Conservation (phyloP, 208 protist genomes). For the Herpetomonas tarakana region DNA sequence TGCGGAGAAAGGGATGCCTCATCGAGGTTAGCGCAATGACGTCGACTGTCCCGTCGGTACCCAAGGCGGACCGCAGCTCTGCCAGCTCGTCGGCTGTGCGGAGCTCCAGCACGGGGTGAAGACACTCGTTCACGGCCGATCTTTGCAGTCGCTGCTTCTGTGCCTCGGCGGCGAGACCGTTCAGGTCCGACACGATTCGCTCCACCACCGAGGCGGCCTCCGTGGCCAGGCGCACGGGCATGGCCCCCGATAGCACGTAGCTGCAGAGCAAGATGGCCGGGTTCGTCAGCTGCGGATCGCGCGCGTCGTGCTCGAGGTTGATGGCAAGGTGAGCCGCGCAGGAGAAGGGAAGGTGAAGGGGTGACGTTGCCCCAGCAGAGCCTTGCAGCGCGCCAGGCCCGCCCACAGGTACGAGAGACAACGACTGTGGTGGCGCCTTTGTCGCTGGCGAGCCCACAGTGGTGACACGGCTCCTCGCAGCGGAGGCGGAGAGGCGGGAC, state of each 20-base stretch:
- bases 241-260: conserved; percentile 37
- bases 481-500: background rate
- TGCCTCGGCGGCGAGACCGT: conserved; percentile 46
- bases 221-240: conserved; percentile 68
- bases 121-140: conserved; percentile 55
- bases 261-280: conserved; percentile 50
- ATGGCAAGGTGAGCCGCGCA: conserved; percentile 54
- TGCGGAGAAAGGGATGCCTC: conserved; percentile 55
- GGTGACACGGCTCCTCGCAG: no score
- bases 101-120: conserved; percentile 64
- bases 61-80: conserved; percentile 45
- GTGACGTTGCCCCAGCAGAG: no score
- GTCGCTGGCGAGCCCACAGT: background rate
- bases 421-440: no score
- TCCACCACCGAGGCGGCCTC: conserved; percentile 61
- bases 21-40: conserved; percentile 34
- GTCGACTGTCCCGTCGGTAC: conserved; percentile 62
- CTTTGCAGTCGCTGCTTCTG: conserved; percentile 63
- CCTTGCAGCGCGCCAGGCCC: background rate
- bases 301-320: conserved; percentile 52
- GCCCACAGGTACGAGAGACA: no score
- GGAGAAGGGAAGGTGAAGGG: conserved; percentile 20
- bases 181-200: conserved; percentile 60
- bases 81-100: conserved; percentile 44
- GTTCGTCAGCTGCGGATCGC: conserved; percentile 18